Percentiles rank a stretch among this genome's conserved stretches.
phyloP scores from a whole-genome alignment of 2,329 filamentous ascomycete species.

The Ceratocystis cubensis region DNA sequence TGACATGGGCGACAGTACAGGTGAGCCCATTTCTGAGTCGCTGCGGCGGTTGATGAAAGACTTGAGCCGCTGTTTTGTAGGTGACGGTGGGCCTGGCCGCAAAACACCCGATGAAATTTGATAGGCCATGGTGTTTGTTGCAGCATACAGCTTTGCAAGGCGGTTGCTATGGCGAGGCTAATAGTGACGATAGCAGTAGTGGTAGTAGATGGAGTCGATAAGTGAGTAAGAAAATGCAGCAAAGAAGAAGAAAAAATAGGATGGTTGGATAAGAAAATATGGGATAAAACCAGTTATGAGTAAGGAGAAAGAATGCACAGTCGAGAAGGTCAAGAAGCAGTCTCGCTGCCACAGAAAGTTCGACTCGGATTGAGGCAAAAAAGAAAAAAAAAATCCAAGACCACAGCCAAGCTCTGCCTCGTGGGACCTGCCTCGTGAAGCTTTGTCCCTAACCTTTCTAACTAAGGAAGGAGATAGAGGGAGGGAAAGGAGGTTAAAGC shows the following conservation, averaged over 20 bases:
- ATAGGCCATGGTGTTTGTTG: constrained; percentile 15
- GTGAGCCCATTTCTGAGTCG: constrained; percentile 18
- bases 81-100: constrained; percentile 16
- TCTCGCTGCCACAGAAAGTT: not conserved
- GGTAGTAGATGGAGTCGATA: not conserved
- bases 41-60: constrained; percentile 20
- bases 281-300: not conserved
- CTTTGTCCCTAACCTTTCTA: not conserved
- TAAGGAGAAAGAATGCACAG: not conserved
- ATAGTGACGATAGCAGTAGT: not conserved
- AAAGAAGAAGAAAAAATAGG: not conserved
- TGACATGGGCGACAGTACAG: constrained; percentile 16
- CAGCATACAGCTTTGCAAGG: too few relatives aligned
- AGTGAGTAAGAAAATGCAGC: not conserved
- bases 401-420: not conserved
- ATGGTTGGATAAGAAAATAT: constrained; percentile 6
- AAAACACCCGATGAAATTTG: constrained; percentile 19
- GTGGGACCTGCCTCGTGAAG: constrained; percentile 10
- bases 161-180: not conserved
- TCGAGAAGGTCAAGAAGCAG: not conserved
- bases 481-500: not conserved
- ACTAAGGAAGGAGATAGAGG: not conserved
- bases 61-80: constrained; percentile 18
- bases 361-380: not conserved
- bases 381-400: not conserved